A percentile compares a stretch with the other conserved stretches of the same genome.
phyloP scores from a whole-genome alignment of 2,329 filamentous ascomycete genomes.

The Phyllosticta ampelicida region DNA sequence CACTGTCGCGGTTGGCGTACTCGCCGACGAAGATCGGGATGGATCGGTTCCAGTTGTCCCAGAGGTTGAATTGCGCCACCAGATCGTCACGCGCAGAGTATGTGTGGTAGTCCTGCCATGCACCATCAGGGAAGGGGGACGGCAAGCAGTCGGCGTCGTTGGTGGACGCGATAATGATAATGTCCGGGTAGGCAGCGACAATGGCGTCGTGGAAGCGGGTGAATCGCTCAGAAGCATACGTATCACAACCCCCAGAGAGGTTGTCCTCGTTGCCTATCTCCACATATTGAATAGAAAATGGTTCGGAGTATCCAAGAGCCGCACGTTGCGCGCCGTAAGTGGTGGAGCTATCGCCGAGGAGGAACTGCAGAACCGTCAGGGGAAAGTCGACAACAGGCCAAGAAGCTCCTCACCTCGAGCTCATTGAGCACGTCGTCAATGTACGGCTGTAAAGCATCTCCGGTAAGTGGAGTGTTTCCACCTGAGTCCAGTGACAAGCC shows the following conservation, averaged over 20 bases:
- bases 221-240: slow-evolving; percentile 41
- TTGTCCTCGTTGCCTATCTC: slow-evolving; percentile 61
- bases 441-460: slow-evolving; percentile 43
- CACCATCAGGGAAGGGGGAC: slow-evolving; percentile 20
- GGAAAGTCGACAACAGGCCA: neutral
- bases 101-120: slow-evolving; percentile 39
- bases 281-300: slow-evolving; percentile 50
- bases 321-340: slow-evolving; percentile 49
- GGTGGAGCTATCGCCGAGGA: slow-evolving; percentile 43
- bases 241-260: slow-evolving; percentile 36
- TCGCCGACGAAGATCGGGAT: slow-evolving; percentile 8
- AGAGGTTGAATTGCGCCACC: slow-evolving; percentile 40
- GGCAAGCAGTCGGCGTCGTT: slow-evolving; percentile 17
- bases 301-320: slow-evolving; percentile 49
- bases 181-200: slow-evolving; percentile 44
- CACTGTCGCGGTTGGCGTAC: neutral
- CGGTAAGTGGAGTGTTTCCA: slow-evolving; percentile 36
- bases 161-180: slow-evolving; percentile 45
- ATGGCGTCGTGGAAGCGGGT: slow-evolving; percentile 50
- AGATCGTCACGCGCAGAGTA: slow-evolving; percentile 30
- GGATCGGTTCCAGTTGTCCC: slow-evolving; percentile 1
- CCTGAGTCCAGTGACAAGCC: slow-evolving; percentile 39
- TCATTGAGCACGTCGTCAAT: slow-evolving; percentile 52
- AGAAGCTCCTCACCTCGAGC: slow-evolving; percentile 34
- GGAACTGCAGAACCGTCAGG: slow-evolving; percentile 29